A percentile compares a stretch with the other conserved stretches of the same genome.
phyloP scores from a whole-genome alignment of 805 yeast genomes.

The Candida endomychidarum region DNA sequence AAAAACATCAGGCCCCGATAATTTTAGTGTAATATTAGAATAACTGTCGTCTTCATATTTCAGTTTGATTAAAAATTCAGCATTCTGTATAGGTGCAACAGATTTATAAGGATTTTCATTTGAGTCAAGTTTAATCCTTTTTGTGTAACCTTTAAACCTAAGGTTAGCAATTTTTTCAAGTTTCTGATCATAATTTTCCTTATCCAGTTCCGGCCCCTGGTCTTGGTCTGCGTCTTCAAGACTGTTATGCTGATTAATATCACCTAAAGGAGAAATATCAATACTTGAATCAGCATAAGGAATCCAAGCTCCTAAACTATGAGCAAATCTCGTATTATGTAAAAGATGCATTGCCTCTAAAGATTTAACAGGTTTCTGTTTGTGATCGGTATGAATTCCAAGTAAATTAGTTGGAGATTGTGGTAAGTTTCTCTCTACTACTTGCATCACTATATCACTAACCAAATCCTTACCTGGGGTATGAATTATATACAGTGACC shows the following conservation, averaged over 20 bases:
- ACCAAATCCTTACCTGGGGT: constrained; percentile 44
- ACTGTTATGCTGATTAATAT: constrained; percentile 37
- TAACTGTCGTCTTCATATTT: constrained; percentile 16
- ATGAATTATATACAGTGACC: constrained; percentile 67
- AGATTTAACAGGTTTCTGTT: constrained; percentile 40
- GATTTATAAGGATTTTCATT: constrained; percentile 47
- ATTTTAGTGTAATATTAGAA: constrained; percentile 32
- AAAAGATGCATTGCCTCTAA: constrained; percentile 57
- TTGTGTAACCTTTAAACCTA: constrained; percentile 58
- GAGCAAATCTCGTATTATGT: constrained; percentile 56
- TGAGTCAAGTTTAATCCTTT: constrained; percentile 16
- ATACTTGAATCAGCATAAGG: constrained; percentile 67
- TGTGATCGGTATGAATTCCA: constrained; percentile 35
- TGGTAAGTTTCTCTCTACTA: constrained; percentile 54
- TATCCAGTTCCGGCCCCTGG: no score
- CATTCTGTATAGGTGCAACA: constrained; percentile 56
- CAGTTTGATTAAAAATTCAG: constrained; percentile 45
- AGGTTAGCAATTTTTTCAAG: constrained; percentile 44
- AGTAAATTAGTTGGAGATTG: constrained; percentile 43
- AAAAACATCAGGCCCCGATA: constrained; percentile 71
- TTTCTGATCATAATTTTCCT: neutral
- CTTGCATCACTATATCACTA: constrained; percentile 56
- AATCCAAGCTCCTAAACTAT: constrained; percentile 69
- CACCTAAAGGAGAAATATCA: constrained; percentile 63
- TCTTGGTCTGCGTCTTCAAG: no score